phyloP scores from a whole-genome alignment of 2,329 filamentous ascomycete genomes.

The Epichloe brachyelytri region DNA sequence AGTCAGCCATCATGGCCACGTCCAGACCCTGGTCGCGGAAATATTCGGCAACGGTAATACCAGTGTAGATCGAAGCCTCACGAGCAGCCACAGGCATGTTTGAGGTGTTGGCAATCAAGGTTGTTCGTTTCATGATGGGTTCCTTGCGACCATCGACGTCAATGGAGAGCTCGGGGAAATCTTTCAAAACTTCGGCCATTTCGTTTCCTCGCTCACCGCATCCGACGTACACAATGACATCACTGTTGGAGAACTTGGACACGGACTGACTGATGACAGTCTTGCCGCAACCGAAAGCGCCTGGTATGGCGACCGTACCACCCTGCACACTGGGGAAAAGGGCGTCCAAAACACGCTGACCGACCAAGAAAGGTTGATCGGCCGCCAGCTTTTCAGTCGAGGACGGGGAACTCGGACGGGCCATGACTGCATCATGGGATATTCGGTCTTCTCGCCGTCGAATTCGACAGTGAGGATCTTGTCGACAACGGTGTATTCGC shows the following conservation, averaged over 20 bases:
- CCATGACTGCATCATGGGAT: slow-evolving; percentile 98
- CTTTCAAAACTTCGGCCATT: slow-evolving; percentile 99
- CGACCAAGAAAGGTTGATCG: slow-evolving; percentile 85
- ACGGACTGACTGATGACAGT: slow-evolving; percentile 98
- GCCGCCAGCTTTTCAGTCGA: slow-evolving; percentile 85
- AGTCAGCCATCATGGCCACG: slow-evolving; percentile 99
- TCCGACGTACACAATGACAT: slow-evolving; percentile 97
- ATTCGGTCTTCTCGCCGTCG: slow-evolving; percentile 86
- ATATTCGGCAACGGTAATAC: slow-evolving; percentile 88
- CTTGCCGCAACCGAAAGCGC: slow-evolving; percentile 97
- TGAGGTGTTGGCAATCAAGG: slow-evolving; percentile 95
- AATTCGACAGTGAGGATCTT: slow-evolving; percentile 95
- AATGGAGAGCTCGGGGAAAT: slow-evolving; percentile 96
- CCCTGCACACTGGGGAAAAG: slow-evolving; percentile 95
- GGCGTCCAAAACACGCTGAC: slow-evolving; percentile 90
- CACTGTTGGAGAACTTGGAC: slow-evolving; percentile 99
- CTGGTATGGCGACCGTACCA: slow-evolving; percentile 94
- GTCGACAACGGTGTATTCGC: slow-evolving; percentile 85
- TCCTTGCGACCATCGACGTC: slow-evolving; percentile 89
- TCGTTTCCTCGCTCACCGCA: slow-evolving; percentile 89
- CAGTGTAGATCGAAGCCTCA: slow-evolving; percentile 98
- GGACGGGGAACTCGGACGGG: slow-evolving; percentile 88
- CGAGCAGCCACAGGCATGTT: slow-evolving; percentile 99
- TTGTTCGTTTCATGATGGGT: slow-evolving; percentile 99
- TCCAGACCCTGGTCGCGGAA: slow-evolving; percentile 95